A percentile compares a stretch with the other conserved stretches of the same genome.
phyloP scores from a whole-genome alignment of 2,329 filamentous ascomycete genomes.

The Geosmithia putterillii region DNA sequence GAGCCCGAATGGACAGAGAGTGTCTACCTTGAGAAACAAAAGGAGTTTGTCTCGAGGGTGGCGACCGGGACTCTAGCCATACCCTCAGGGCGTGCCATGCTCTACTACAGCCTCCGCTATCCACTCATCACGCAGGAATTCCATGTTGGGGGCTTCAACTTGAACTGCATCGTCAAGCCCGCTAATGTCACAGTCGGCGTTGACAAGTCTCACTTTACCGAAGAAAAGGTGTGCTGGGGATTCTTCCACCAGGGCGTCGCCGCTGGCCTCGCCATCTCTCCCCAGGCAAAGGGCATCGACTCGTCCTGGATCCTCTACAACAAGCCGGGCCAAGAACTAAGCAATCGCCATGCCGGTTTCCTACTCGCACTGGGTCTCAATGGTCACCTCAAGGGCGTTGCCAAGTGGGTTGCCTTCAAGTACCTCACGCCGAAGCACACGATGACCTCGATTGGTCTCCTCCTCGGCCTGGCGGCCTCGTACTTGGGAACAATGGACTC shows the following conservation, averaged over 20 bases:
- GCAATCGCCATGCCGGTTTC: conserved; percentile 92
- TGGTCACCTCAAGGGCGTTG: conserved; percentile 84
- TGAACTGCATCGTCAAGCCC: conserved; percentile 85
- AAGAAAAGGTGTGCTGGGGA: conserved; percentile 96
- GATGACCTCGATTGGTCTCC: conserved; percentile 95
- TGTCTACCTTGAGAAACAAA: conserved; percentile 82
- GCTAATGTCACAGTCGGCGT: conserved; percentile 88
- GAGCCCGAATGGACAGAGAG: conserved; percentile 73
- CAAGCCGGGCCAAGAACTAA: conserved; percentile 72
- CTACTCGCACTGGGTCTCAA: conserved; percentile 84
- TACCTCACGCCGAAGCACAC: conserved; percentile 98
- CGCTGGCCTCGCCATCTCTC: conserved; percentile 84
- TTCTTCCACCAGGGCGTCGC: conserved; percentile 96
- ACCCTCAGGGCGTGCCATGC: conserved; percentile 72
- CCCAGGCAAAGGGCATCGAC: conserved; percentile 83
- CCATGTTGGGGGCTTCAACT: conserved; percentile 78
- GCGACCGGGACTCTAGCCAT: conserved; percentile 82
- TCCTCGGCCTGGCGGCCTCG: conserved; percentile 83
- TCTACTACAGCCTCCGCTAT: conserved; percentile 78
- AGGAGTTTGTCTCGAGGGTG: conserved; percentile 75
- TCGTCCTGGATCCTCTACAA: conserved; percentile 99
- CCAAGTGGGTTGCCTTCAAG: conserved; percentile 98
- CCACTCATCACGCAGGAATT: conserved; percentile 90
- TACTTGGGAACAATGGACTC: conserved; percentile 97
- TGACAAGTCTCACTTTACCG: conserved; percentile 74